Conservation (phyloP, 352 stramenopile genomes). For the Phytophthora aleatoria region DNA sequence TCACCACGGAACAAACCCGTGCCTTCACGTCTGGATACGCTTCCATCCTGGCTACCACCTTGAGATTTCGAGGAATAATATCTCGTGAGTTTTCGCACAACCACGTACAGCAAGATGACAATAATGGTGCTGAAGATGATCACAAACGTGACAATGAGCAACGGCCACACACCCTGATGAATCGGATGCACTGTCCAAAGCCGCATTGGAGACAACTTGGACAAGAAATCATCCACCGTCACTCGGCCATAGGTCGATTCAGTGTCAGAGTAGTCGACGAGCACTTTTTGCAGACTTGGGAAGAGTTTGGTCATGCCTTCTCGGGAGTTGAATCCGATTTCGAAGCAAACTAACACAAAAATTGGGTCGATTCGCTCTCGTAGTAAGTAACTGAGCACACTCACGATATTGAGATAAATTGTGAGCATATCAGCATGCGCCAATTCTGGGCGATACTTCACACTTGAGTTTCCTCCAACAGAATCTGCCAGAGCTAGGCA, state of each 20-base stretch:
- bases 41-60: conserved; percentile 13
- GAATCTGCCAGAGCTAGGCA: conserved; percentile 22
- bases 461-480: conserved; percentile 13
- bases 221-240: conserved; percentile 29
- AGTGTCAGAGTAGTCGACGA: conserved; percentile 16
- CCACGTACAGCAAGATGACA: conserved; percentile 36
- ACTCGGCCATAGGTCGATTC: conserved; percentile 18
- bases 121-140: conserved; percentile 34
- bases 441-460: conserved; percentile 30
- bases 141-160: conserved; percentile 26
- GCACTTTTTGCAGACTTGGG: conserved; percentile 16
- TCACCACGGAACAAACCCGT: conserved; percentile 17
- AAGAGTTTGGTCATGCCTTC: conserved; percentile 23
- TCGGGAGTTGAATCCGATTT: conserved; percentile 31
- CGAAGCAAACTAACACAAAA: conserved; percentile 37
- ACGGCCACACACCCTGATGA: conserved; percentile 23
- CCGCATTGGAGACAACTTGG: conserved; percentile 37
- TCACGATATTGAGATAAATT: conserved; percentile 39
- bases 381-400: conserved; percentile 37
- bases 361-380: conserved; percentile 41
- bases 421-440: conserved; percentile 42
- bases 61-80: conserved; percentile 9
- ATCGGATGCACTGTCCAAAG: conserved; percentile 34
- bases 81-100: conserved; percentile 28
- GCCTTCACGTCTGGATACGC: conserved; percentile 8